phyloP scores from a whole-genome alignment of 176 grass and related monocot genomes.

The Lolium perenne region DNA sequence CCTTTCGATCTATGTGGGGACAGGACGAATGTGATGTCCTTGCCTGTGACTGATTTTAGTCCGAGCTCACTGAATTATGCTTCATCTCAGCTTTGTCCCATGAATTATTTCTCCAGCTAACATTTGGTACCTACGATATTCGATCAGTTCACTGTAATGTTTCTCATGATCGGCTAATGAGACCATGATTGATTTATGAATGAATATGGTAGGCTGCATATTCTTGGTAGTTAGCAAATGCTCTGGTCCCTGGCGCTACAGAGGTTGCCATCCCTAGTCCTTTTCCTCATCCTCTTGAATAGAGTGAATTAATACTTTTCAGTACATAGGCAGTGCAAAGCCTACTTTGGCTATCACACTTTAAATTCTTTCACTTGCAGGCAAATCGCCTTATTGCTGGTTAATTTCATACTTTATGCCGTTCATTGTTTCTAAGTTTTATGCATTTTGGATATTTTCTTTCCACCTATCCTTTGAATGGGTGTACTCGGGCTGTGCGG shows the following conservation, averaged over 20 bases:
- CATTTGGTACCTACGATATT: not conserved
- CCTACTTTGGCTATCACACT: not conserved
- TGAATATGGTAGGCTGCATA: slow-evolving; percentile 13
- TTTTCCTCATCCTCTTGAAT: slow-evolving; percentile 37
- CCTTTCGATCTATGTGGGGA: slow-evolving; percentile 9
- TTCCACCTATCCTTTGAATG: not conserved
- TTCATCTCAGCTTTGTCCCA: not conserved
- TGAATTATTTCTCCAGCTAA: slow-evolving; percentile 37
- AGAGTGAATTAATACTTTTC: slow-evolving; percentile 16
- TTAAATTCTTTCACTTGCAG: not conserved
- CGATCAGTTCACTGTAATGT: not conserved
- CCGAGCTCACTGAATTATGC: slow-evolving; percentile 6
- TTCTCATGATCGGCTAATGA: slow-evolving; percentile 26
- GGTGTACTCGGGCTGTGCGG: not conserved
- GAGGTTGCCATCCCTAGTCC: slow-evolving; percentile 11
- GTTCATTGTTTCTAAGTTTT: slow-evolving; percentile 24
- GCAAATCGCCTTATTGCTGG: not conserved
- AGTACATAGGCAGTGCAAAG: not conserved
- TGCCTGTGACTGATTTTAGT: slow-evolving; percentile 24
- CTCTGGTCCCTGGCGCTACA: slow-evolving; percentile 38
- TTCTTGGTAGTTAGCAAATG: slow-evolving; percentile 41
- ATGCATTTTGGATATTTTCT: slow-evolving; percentile 27
- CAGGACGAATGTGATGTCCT: slow-evolving; percentile 32
- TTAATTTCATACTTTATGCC: slow-evolving; percentile 6
- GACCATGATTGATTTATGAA: slow-evolving; percentile 19